Conservation (phyloP, 83 land plant genomes). For the Isoetes engelmannii region DNA sequence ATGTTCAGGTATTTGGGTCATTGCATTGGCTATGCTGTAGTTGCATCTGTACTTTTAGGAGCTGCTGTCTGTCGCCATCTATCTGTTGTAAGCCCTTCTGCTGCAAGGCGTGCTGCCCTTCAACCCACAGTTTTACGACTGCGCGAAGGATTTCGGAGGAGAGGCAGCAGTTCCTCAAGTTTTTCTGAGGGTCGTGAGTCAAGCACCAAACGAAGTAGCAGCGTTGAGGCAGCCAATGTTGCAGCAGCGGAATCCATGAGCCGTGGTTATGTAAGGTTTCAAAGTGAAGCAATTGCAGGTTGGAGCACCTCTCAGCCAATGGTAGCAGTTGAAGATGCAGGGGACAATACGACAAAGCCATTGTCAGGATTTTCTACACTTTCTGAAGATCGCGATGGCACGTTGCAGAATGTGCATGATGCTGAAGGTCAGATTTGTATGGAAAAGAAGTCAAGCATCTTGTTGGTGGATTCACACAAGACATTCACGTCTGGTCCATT, state of each 20-base stretch:
- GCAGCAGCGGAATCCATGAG: slow-evolving; percentile 39
- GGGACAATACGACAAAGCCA: too few species aligned
- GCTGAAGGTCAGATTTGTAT: too few species aligned
- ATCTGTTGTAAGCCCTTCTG: slow-evolving; percentile 59
- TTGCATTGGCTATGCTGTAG: slow-evolving; percentile 89
- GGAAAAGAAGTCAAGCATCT: too few species aligned
- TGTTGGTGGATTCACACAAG: not conserved
- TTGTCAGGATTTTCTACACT: too few species aligned
- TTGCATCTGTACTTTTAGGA: slow-evolving; percentile 82
- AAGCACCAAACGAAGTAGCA: slow-evolving; percentile 81
- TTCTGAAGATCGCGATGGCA: too few species aligned
- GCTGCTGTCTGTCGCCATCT: slow-evolving; percentile 84
- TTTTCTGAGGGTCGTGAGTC: slow-evolving; percentile 98
- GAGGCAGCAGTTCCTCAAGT: slow-evolving; percentile 81
- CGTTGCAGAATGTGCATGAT: too few species aligned
- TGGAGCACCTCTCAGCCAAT: slow-evolving; percentile 30
- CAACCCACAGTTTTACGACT: slow-evolving; percentile 83
- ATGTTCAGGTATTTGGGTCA: slow-evolving; percentile 91
- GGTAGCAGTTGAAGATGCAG: slow-evolving; percentile 30
- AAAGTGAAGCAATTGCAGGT: not conserved
- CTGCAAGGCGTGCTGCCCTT: slow-evolving; percentile 89
- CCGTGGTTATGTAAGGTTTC: slow-evolving; percentile 17
- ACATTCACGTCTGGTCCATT: slow-evolving; percentile 5
- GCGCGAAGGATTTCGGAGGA: slow-evolving; percentile 81
- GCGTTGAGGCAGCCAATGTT: slow-evolving; percentile 71